phyloP scores from a whole-genome alignment of 208 protist species.

The Porcisia hertigi region DNA sequence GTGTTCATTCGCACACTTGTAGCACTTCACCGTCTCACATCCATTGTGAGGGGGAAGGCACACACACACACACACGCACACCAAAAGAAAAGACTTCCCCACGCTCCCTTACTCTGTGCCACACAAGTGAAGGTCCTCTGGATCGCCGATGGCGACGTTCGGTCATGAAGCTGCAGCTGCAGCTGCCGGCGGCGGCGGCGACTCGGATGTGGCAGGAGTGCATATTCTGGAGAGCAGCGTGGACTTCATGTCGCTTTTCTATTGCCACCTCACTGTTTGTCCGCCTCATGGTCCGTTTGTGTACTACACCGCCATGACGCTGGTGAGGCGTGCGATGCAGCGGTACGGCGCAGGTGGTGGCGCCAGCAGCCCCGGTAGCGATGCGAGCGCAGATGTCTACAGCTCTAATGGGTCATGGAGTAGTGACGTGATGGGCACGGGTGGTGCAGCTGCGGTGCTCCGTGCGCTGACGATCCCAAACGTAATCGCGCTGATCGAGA shows the following conservation, averaged over 20 bases:
- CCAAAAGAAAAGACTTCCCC: neutral
- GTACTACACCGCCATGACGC: slow-evolving; percentile 69
- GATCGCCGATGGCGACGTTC: neutral
- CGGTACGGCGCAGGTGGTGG: slow-evolving; percentile 8
- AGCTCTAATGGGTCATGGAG: neutral
- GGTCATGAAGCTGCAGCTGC: neutral
- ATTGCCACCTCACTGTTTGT: slow-evolving; percentile 63
- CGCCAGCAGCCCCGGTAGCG: slow-evolving; percentile 1
- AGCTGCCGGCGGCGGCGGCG: slow-evolving; percentile 9
- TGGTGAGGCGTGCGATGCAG: slow-evolving; percentile 54
- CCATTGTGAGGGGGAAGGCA: neutral
- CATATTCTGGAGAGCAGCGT: slow-evolving; percentile 43
- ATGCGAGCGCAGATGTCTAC: neutral
- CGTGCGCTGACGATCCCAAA: slow-evolving; percentile 44
- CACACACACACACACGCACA: neutral
- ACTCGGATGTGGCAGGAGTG: slow-evolving; percentile 19
- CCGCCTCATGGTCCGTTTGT: slow-evolving; percentile 75
- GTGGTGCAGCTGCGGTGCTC: slow-evolving; percentile 19
- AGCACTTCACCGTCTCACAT: neutral
- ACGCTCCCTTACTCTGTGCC: neutral
- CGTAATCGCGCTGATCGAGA: slow-evolving; percentile 61
- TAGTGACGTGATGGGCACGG: slow-evolving; percentile 10
- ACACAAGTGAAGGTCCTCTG: neutral
- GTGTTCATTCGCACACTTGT: neutral
- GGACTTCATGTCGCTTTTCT: slow-evolving; percentile 79